Evolutionary conservation across 306 rosid species (phyloP), one percentile per base, ranked within the genome.

Genomic region (Rosa chinensis): DNA sequence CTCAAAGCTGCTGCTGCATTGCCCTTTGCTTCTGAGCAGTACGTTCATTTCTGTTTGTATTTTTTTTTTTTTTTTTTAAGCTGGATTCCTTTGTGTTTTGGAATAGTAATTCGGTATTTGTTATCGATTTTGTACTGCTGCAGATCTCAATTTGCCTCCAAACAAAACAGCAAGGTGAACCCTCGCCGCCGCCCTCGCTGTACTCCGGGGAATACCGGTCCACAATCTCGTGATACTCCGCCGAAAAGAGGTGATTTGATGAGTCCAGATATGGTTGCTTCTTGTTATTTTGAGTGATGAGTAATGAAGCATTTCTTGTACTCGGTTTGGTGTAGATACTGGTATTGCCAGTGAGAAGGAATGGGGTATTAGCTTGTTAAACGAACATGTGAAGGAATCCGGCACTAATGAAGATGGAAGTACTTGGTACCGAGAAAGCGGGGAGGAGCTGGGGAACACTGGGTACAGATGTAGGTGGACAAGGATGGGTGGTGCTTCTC

Each of bases 391-490:
- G 70, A 89, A 86, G 3, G 97, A 92, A 86, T 81, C 99, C 0
- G 99, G 97, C 13, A 94, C 97, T 49, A 94, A 92, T 83, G 99
- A 95, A 83, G 99, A 95, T 87, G 98, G 94, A 77, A 92, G 97
- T 74, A 89, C 92, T 82, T 95, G 99, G 99, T 91, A 89, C 73
- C 84, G 92, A 47, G 97, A 95, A 86, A 92, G 91, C 73, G 94
- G 90, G 68, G 97, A 92, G 79, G 99, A 95, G 70, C 82, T 91
- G 45, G 97, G 91, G 53, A 87, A 87, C 73, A 95, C 91, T 87
- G 99, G 99, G 76, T 92, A 81, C 88, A 89, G 99, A 95, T 89
- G 98, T 86, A 87, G 99, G 85, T 92, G 99, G 97, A 92, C 99
- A 79, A 89, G 92, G 88, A 92, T 94, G 99, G 96, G 99, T 50